Conservation (phyloP, 805 yeast genomes). For the Kazachstania kunashirensis region DNA sequence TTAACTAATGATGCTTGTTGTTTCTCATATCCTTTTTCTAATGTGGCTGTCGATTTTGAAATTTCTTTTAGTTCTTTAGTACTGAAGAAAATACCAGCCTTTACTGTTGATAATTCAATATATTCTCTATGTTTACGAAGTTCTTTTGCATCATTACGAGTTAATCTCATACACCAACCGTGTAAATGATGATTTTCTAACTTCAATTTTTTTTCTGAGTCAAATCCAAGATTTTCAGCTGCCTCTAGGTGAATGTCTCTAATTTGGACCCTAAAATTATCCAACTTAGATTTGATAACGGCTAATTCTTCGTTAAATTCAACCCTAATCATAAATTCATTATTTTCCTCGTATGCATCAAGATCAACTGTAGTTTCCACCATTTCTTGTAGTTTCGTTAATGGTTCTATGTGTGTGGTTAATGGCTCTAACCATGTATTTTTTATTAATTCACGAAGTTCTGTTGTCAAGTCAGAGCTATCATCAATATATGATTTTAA, state of each 20-base stretch:
- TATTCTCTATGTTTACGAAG: conserved; percentile 51
- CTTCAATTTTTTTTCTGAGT: conserved; percentile 79
- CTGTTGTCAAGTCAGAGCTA: conserved; percentile 6
- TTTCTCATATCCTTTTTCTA: conserved; percentile 56
- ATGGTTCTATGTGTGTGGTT: conserved; percentile 37
- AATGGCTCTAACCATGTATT: conserved; percentile 53
- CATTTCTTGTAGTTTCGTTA: conserved; percentile 66
- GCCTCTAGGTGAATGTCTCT: conserved; percentile 50
- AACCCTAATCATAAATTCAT: conserved; percentile 74
- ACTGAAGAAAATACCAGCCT: conserved; percentile 91
- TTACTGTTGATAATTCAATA: conserved; percentile 78
- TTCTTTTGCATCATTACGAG: conserved; percentile 79
- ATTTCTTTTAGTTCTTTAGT: conserved; percentile 53
- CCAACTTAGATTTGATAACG: conserved; percentile 49
- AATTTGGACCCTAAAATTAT: conserved; percentile 45
- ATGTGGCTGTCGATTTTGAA: conserved; percentile 47
- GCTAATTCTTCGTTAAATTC: conserved; percentile 77
- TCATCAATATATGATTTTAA: conserved; percentile 37
- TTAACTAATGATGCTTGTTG: conserved; percentile 72
- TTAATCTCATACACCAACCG: conserved; percentile 92
- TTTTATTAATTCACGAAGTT: conserved; percentile 32
- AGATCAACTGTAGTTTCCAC: conserved; percentile 90
- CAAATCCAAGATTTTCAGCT: conserved; percentile 70
- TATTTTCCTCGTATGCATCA: conserved; percentile 64
- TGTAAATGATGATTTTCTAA: conserved; percentile 78